Conservation (phyloP, 148 eudicot genomes). For the Bassia scoparia region DNA sequence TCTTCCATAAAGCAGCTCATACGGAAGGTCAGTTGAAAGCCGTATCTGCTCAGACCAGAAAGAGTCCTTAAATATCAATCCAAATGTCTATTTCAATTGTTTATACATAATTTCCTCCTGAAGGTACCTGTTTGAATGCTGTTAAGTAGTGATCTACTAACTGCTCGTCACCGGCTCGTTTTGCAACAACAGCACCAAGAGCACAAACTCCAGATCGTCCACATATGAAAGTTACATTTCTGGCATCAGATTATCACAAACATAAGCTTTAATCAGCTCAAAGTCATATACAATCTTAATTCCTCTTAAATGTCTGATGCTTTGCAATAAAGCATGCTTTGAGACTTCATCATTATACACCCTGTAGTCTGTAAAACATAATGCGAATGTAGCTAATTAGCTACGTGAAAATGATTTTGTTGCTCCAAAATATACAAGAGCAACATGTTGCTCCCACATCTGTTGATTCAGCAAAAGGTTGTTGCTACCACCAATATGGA, state of each 20-base stretch:
- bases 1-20: constrained; percentile 81
- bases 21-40: constrained; percentile 61
- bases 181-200: constrained; percentile 86
- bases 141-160: constrained; percentile 48
- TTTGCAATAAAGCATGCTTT: not conserved
- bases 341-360: not conserved
- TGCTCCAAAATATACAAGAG: no score
- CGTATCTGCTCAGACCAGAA: constrained; percentile 43
- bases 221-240: constrained; percentile 77
- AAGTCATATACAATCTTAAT: not conserved
- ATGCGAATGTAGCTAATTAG: not conserved
- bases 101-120: not conserved
- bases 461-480: not conserved
- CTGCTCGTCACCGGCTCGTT: constrained; percentile 47
- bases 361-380: not conserved
- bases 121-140: constrained; percentile 56
- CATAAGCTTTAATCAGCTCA: not conserved
- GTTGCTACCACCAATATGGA: not conserved
- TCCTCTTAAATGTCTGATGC: not conserved
- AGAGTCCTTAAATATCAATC: not conserved
- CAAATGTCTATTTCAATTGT: not conserved
- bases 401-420: no score
- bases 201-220: constrained; percentile 83
- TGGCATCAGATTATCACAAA: constrained; percentile 27
- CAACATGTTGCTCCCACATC: no score